A percentile compares a stretch with the other conserved stretches of the same genome.
Evolutionary conservation across 441 rosid genomes (phyloP).

Genomic region (Populus trichocarpa): DNA sequence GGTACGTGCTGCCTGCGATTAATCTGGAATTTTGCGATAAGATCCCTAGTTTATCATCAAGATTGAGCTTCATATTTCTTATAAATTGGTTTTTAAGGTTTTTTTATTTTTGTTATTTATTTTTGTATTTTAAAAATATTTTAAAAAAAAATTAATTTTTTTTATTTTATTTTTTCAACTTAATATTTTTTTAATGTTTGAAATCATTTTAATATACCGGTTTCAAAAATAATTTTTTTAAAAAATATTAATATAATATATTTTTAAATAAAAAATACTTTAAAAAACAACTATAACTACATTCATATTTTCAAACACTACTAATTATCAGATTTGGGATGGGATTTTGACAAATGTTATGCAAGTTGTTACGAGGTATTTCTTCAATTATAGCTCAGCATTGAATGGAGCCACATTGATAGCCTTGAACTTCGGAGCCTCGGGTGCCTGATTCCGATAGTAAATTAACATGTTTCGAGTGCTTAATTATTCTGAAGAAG

Average conservation of each 20-base stretch:
- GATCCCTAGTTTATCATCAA: background rate
- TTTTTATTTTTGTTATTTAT: too few species aligned
- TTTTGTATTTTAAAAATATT: too few species aligned
- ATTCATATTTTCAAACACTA: accelerated
- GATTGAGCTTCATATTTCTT: too few species aligned
- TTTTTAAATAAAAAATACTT: too few species aligned
- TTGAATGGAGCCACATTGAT: background rate
- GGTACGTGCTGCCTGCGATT: background rate
- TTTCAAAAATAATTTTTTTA: too few species aligned
- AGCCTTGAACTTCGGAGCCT: background rate
- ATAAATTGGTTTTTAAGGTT: background rate
- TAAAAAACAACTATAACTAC: too few species aligned
- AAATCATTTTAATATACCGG: too few species aligned
- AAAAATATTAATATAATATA: too few species aligned
- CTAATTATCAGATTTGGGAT: background rate
- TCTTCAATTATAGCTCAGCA: background rate
- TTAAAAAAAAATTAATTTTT: background rate
- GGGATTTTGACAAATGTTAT: too few species aligned
- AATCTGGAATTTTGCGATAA: background rate
- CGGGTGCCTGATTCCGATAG: background rate
- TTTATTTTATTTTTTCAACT: background rate
- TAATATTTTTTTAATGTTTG: too few species aligned
- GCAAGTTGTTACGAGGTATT: background rate
- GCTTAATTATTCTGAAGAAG: constrained; percentile 22
- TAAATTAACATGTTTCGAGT: background rate